Evolutionary conservation across 1,139 yeast species (phyloP), one percentile per base, ranked within the genome.

Genomic region (Taiozyma onychis): DNA sequence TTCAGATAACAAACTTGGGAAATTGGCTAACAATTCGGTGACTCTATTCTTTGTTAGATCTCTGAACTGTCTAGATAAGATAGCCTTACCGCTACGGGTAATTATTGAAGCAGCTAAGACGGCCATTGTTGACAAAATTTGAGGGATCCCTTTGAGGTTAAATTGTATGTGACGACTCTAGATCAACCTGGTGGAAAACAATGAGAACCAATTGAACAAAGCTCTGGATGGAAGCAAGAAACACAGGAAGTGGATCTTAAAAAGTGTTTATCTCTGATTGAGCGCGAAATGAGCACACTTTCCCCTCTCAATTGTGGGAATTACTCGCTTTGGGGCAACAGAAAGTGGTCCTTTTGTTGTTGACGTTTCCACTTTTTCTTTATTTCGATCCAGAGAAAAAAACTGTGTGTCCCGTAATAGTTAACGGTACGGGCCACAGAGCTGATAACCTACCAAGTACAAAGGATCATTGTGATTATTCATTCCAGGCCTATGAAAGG

Each of bases 61-160:
- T 56, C 84, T 80, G 72, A 93, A 95, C 72, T 90, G 99, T 66
- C 99, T 83, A 35, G 97, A 88, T 52, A 95, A 74, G 57, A 95
- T 80, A 39, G 97, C 91, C 64, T 90, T 93, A 53, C 99, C 99
- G 53, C 95, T 88, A 62, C 95, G 88, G 47, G 97, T 88, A 69
- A 97, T 89, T 61, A 93, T 88, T 47, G 97, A 88, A 51, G 97
- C 97, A 50, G 99, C 96, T 67, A 93, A 78, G 49, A 93, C 86
- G 58, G 80, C 89, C 90, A 73, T 72, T 30, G 44, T 22, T 39
- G 45, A 18, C 16, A 14, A 14, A 18, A 4, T 35, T 18, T 24
- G 8, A 21, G 6, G 14, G 14, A 18, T 18, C 41, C 41, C 14
- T 37, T 37, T 18, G 41, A 18, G 6, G 24, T 37, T 18, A 18